Base-by-base conservation (phyloP, 176 grass and related monocot species). In the Thalia dealbata region DNA sequence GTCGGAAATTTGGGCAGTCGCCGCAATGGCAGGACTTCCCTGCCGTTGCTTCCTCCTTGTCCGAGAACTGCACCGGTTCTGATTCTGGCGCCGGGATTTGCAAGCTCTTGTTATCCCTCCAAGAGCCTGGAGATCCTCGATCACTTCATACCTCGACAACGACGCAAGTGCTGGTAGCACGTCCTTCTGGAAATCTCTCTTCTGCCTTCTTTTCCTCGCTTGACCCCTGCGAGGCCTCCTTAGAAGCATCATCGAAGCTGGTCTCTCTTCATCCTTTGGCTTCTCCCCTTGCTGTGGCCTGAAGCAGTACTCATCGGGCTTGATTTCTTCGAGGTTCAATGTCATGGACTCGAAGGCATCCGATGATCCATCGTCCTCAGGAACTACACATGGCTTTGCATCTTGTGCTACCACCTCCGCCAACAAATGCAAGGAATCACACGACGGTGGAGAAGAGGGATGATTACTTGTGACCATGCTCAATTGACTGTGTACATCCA, bases 101-200 rank as follows among this genome's bases (percentile, higher is more conserved):
- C 83, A 76, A 32, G 79, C 79, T 81, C 80, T 84, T 59, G 89
- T 80, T 73, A 92, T 55, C 44, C 85, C 95, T 72, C 88, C 85
- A 19, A 97, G 80, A 19, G 87, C 64, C 21, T 92, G 81, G 28
- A 97, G 83, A 65, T 97, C 95, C 82, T 97, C 90, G 30, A 76
- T 77, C 42, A 97, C 91, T 72, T 97, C 85, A 80, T 88, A 85
- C 27, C 85, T 81, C 12, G 89, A 86, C 61, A 97, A 85, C 3
- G 89, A 84, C 6, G 85, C 84, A 29, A 97, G 75, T 26, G 82
- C 52, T 60, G 95, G 90, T 29, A 97, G 82, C 51, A 97, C 81
- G 64, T 97, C 95, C 73, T 87, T 90, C 79, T 92, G 89, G 23
- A 97, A 97, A 76, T 97, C 90, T 5, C 85, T 78, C 83, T 75